phyloP scores from a whole-genome alignment of 306 rosid genomes.

The Mimosa bimucronata region DNA sequence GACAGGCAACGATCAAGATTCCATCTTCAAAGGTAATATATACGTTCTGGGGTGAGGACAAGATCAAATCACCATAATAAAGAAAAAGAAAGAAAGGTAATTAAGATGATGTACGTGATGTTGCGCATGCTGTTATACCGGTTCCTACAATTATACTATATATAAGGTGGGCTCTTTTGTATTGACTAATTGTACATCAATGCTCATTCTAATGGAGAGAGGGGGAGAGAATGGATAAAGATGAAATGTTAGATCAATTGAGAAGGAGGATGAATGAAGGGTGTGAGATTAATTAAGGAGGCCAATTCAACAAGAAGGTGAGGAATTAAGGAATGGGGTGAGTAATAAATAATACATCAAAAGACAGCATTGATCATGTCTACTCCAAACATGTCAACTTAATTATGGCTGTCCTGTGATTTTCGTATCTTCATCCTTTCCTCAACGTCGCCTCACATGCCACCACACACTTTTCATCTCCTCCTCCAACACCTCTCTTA shows the following conservation, averaged over 20 bases:
- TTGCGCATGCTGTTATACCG: not conserved
- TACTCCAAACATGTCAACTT: not conserved
- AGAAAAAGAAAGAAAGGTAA: not conserved
- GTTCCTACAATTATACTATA: not conserved
- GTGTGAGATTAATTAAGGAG: not conserved
- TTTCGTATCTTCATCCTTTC: constrained; percentile 17
- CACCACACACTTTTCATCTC: not conserved
- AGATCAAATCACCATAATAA: not conserved
- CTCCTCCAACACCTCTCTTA: no score
- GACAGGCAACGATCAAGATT: no score
- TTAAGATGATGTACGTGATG: not conserved
- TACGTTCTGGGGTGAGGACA: not conserved
- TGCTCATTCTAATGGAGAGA: not conserved
- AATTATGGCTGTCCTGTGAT: constrained; percentile 17
- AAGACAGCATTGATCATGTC: not conserved
- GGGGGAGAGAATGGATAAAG: not conserved
- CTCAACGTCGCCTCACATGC: not conserved
- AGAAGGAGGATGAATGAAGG: not conserved
- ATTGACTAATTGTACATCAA: not conserved
- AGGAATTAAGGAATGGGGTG: not conserved
- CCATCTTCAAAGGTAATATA: no score
- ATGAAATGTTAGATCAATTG: not conserved
- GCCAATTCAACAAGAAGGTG: not conserved
- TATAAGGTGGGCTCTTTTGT: not conserved
- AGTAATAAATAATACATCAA: not conserved